Evolutionary conservation across 1,284 basidiomycete species (phyloP).

Genomic region (Ganoderma boninense): DNA sequence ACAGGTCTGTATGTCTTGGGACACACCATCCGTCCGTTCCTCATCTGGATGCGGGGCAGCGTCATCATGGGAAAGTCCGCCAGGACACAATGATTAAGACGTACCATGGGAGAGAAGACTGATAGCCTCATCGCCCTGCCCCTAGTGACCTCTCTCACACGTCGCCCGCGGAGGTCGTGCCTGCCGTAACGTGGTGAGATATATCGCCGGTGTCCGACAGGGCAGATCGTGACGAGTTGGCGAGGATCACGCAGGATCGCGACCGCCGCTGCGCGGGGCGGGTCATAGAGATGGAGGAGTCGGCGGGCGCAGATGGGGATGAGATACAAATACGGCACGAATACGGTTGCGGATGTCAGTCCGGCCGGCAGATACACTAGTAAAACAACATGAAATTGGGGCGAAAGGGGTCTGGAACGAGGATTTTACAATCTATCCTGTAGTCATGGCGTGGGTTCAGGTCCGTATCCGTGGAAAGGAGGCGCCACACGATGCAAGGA

Average conservation of each 20-base stretch:
- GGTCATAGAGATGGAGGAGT: background rate
- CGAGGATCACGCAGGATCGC: slow-evolving; percentile 9
- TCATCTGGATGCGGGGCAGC: background rate
- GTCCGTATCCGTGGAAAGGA: slow-evolving; percentile 3
- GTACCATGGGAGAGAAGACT: slow-evolving; percentile 1
- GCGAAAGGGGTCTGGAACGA: slow-evolving; percentile 10
- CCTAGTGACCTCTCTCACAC: background rate
- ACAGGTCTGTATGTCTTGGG: background rate
- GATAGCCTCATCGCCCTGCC: slow-evolving; percentile 2
- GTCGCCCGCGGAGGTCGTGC: background rate
- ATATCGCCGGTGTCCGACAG: background rate
- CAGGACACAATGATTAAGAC: background rate
- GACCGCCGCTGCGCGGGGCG: background rate
- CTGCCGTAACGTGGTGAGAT: background rate
- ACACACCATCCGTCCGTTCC: background rate
- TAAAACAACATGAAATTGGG: slow-evolving; percentile 31
- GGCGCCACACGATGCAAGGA: background rate
- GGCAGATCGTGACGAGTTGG: background rate
- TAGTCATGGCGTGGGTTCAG: slow-evolving; percentile 4
- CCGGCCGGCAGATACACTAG: slow-evolving; percentile 2
- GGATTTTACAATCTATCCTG: slow-evolving; percentile 29
- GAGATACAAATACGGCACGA: background rate
- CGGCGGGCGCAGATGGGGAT: background rate
- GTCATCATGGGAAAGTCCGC: background rate
- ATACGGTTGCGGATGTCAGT: background rate